Evolutionary conservation across 2,329 filamentous ascomycete species (phyloP), one percentile per base, ranked within the genome.

Genomic region (Blastomyces gilchristii): DNA sequence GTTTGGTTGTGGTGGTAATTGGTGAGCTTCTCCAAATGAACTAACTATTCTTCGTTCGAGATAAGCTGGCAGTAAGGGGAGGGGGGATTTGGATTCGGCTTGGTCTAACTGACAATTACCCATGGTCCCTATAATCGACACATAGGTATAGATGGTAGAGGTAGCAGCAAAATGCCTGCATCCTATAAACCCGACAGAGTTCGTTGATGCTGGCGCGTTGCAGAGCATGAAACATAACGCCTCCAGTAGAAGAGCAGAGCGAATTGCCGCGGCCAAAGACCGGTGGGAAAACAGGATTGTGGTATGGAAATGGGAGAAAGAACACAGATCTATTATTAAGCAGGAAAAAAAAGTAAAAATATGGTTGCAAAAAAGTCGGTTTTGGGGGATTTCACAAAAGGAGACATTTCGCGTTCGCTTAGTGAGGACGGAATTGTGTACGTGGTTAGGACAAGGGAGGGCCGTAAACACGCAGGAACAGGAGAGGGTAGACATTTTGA

Each of bases 341-440:
- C 39, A 58, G n/a, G 34, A 37, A 58, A 58, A 45, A 31, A 45
- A 31, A 31, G 45, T 58, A 58, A 58, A 58, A 43, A 58, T 58
- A 45, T 25, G 25, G n/a, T 22, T 14, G 45, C 18, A 47, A 47
- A n/a, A 9, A 31, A 43, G 49, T 52, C 3, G 25, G 22, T 58
- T 43, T 45, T 45, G 25, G 22, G 34, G 34, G 34, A 7, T 34
- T 25, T 50, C 47, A 50, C 14, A 52, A n/a, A 54, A 61, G 47
- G 47, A 61, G 45, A 60, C 37, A n/a, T 53, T 54, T 61, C 59
- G 59, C 59, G 47, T 60, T 61, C 59, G 39, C 39, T 53, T 52
- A 50, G 34, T 60, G 31, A 16, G 11, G 18, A 45, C 41, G 7
- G 45, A 47, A 47, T 6, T 37, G 34, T 37, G 34, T 37, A 9